These are phyloP conservation scores for Prorocentrum cordatum DNA, from an alignment of 169 alveolate species.

Conservation along the genomic window DNA sequence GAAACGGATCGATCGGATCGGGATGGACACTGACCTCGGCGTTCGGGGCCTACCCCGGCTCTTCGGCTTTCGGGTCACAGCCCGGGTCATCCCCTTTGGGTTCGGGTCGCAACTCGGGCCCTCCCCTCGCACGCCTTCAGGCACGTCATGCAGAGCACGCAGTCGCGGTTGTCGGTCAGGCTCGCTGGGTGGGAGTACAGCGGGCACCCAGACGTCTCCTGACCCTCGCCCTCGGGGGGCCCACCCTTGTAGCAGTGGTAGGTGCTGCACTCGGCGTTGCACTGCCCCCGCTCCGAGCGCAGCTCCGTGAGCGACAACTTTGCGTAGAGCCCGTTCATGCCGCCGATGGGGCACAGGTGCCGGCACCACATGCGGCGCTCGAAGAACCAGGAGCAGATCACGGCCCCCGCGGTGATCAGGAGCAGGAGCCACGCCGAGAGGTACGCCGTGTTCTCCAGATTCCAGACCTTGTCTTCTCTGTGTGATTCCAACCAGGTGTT, in stretches of 20 bases:
- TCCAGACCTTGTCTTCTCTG: too few relatives aligned
- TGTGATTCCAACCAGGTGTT: too few relatives aligned
- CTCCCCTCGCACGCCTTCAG: conserved; percentile 19
- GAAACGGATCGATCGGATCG: too few relatives aligned
- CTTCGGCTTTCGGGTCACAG: too few relatives aligned
- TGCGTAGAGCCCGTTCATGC: conserved; percentile 56
- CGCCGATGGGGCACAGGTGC: conserved; percentile 53
- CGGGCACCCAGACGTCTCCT: conserved; percentile 47
- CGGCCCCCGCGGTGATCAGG: conserved; percentile 29
- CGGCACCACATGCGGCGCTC: conserved; percentile 66
- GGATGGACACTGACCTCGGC: too few relatives aligned
- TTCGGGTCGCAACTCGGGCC: too few relatives aligned
- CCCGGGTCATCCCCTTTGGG: too few relatives aligned
- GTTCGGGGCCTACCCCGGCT: too few relatives aligned
- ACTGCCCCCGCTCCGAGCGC: conserved; percentile 3
- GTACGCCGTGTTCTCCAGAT: conserved; percentile 19
- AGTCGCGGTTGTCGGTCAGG: conserved; percentile 17
- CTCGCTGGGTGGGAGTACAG: conserved; percentile 55
- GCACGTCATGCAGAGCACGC: conserved; percentile 53
- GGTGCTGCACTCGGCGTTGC: conserved; percentile 15
- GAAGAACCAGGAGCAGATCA: conserved; percentile 41
- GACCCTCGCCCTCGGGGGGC: conserved; percentile 39
- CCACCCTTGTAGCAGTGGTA: conserved; percentile 55
- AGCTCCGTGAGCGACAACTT: conserved; percentile 30
- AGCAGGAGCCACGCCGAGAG: conserved; percentile 30